Percentiles rank a stretch among this genome's conserved stretches.
Evolutionary conservation across 805 yeast species (phyloP).

Genomic region (Komagataella phaffii): DNA sequence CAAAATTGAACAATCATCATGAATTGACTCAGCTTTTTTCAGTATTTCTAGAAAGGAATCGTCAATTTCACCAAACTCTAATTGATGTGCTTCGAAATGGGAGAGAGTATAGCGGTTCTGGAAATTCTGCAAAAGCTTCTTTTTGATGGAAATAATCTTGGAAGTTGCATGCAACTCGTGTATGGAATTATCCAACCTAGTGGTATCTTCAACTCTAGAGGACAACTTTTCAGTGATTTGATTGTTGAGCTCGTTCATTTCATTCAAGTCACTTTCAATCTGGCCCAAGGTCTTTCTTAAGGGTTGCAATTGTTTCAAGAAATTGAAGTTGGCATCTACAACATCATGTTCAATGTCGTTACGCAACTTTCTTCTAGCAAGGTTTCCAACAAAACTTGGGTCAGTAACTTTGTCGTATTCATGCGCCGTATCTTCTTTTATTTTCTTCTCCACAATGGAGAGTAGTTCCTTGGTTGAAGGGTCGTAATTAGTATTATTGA

Average conservation of each 20-base stretch:
- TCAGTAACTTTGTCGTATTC: conserved; percentile 24
- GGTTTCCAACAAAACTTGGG: conserved; percentile 40
- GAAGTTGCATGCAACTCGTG: not conserved
- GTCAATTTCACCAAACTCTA: conserved; percentile 31
- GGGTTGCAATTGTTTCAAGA: conserved; percentile 28
- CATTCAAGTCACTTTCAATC: conserved; percentile 16
- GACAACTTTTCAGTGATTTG: conserved; percentile 17
- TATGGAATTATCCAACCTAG: not conserved
- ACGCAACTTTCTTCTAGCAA: conserved; percentile 45
- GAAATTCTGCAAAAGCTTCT: conserved; percentile 35
- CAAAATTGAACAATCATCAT: conserved; percentile 54
- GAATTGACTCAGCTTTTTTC: conserved; percentile 48
- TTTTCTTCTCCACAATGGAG: conserved; percentile 13
- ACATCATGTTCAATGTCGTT: conserved; percentile 50
- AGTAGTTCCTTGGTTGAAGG: conserved; percentile 18
- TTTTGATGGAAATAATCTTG: conserved; percentile 23
- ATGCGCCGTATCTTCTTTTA: conserved; percentile 10
- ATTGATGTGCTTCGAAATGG: conserved; percentile 55
- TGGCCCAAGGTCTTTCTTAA: conserved; percentile 25
- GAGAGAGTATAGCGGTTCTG: conserved; percentile 52
- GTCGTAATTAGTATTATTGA: conserved; percentile 30
- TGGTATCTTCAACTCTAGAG: not conserved
- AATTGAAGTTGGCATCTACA: conserved; percentile 38
- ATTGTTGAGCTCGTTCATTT: conserved; percentile 14
- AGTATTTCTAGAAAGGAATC: conserved; percentile 43